Evolutionary conservation across 441 rosid genomes (phyloP).

Genomic region (Eutrema salsugineum): DNA sequence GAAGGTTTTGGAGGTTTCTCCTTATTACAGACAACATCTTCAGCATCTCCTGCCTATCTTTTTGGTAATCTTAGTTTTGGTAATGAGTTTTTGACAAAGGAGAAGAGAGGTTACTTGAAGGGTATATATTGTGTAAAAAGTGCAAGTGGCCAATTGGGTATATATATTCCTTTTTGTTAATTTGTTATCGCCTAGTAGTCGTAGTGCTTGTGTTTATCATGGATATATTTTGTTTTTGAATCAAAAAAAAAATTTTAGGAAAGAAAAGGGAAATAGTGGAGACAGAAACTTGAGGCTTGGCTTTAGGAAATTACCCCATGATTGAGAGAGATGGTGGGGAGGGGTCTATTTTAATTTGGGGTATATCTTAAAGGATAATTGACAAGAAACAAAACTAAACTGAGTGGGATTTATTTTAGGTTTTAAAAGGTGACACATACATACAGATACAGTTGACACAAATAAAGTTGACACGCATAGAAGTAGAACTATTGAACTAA

Average conservation of each 20-base stretch:
- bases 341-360: conserved; percentile 16
- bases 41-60: conserved; percentile 34
- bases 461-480: not conserved
- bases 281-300: conserved; percentile 19
- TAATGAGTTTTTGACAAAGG: conserved; percentile 6
- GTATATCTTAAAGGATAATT: not conserved
- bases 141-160: conserved; percentile 31
- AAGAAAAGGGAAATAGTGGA: conserved; percentile 23
- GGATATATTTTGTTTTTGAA: not conserved
- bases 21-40: conserved; percentile 37
- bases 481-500: not conserved
- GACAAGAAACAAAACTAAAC: conserved; percentile 17
- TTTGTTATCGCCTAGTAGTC: conserved; percentile 7
- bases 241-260: not conserved
- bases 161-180: conserved; percentile 1
- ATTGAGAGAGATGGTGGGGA: conserved; percentile 21
- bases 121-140: conserved; percentile 26
- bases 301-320: conserved; percentile 29
- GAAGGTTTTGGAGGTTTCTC: conserved; percentile 40
- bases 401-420: conserved; percentile 19
- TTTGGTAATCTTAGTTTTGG: not conserved
- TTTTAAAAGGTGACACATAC: conserved; percentile 13
- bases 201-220: conserved; percentile 28
- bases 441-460: not conserved
- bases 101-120: conserved; percentile 9